phyloP scores from a whole-genome alignment of 2,329 filamentous ascomycete genomes.

The Polychaeton citri region DNA sequence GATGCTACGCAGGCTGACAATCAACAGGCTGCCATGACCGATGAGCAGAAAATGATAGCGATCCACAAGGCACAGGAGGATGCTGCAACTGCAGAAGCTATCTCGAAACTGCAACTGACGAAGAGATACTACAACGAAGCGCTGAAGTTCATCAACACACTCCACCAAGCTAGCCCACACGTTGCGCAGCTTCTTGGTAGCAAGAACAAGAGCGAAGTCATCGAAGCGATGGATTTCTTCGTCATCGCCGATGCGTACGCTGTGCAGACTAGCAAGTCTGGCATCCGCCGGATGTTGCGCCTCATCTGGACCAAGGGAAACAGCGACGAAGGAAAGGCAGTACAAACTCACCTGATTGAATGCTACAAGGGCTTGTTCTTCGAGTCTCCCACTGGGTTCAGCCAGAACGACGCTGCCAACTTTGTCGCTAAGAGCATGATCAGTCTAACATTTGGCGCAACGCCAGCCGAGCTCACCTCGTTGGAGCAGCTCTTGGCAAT shows the following conservation, averaged over 20 bases:
- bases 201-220: conserved; percentile 95
- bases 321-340: conserved; percentile 95
- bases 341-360: conserved; percentile 91
- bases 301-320: conserved; percentile 99
- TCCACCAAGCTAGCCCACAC: conserved; percentile 67
- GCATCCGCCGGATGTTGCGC: conserved; percentile 88
- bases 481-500: conserved; percentile 88
- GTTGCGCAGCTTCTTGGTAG: conserved; percentile 83
- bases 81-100: conserved; percentile 74
- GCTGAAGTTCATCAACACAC: conserved; percentile 79
- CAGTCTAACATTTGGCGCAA: conserved; percentile 89
- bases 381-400: conserved; percentile 81
- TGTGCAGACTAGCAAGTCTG: conserved; percentile 80
- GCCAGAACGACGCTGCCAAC: conserved; percentile 77
- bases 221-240: conserved; percentile 98
- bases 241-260: conserved; percentile 92
- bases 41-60: conserved; percentile 61
- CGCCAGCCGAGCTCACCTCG: conserved; percentile 86
- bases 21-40: conserved; percentile 56
- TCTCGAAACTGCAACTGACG: conserved; percentile 76
- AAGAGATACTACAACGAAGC: conserved; percentile 89
- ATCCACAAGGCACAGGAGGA: conserved; percentile 73
- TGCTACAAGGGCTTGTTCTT: conserved; percentile 95
- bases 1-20: conserved; percentile 73
- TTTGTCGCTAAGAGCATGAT: conserved; percentile 99